Conservation (phyloP, 768 basidiomycete species). For the Pisolithus orientalis region DNA sequence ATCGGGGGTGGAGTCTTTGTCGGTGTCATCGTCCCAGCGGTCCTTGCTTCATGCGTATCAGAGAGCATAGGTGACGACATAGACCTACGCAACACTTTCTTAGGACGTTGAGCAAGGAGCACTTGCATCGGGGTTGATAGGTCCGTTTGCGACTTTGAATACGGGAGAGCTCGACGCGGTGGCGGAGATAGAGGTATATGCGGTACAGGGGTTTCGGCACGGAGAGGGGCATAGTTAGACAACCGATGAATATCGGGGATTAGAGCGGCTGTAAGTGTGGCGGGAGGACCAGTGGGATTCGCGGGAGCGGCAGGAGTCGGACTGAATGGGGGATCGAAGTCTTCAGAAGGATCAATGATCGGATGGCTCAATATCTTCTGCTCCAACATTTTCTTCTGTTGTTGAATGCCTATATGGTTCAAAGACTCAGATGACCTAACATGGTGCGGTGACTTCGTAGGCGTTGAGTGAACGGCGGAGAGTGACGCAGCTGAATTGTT, state of each 20-base stretch:
- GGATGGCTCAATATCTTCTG: slow-evolving; percentile 42
- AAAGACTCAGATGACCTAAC: slow-evolving; percentile 19
- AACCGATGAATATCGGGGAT: slow-evolving; percentile 30
- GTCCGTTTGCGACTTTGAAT: slow-evolving; percentile 55
- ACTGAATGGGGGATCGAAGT: slow-evolving; percentile 21
- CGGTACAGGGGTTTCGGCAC: slow-evolving; percentile 63
- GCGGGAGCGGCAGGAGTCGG: slow-evolving; percentile 4
- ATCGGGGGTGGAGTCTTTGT: slow-evolving; percentile 44
- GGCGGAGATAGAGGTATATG: slow-evolving; percentile 62
- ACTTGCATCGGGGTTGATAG: slow-evolving; percentile 23
- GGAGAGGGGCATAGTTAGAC: slow-evolving; percentile 42
- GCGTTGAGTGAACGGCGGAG: slow-evolving; percentile 29
- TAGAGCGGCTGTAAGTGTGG: slow-evolving; percentile 12
- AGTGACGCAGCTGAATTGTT: slow-evolving; percentile 39
- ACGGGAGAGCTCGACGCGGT: slow-evolving; percentile 45
- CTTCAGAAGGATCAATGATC: slow-evolving; percentile 29
- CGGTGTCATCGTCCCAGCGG: slow-evolving; percentile 19
- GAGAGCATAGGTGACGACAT: slow-evolving; percentile 50
- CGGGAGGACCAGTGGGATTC: slow-evolving; percentile 9
- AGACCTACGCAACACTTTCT: slow-evolving; percentile 36
- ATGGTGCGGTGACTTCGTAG: slow-evolving; percentile 25
- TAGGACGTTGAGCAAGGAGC: slow-evolving; percentile 6
- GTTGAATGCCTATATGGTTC: slow-evolving; percentile 10
- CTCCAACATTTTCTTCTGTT: slow-evolving; percentile 28
- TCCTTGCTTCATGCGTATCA: slow-evolving; percentile 35